Evolutionary conservation across 495 filamentous ascomycete species (phyloP).

Genomic region (Daldinia grandis): DNA sequence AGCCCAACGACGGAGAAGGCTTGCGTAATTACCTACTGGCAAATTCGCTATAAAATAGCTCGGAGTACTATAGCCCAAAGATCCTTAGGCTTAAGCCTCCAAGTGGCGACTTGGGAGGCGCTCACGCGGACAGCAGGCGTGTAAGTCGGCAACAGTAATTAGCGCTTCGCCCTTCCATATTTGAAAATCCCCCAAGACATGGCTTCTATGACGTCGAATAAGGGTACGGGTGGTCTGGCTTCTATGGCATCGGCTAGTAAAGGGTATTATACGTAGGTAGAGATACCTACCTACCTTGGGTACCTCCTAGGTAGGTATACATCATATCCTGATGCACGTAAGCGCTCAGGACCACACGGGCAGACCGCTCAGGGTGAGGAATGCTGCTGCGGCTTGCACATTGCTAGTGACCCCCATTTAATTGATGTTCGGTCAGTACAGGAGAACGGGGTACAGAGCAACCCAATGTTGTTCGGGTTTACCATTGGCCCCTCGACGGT

Average conservation of each 20-base stretch:
- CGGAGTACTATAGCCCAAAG: not conserved
- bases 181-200: not conserved
- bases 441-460: not conserved
- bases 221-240: not conserved
- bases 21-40: not conserved
- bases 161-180: not conserved
- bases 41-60: not conserved
- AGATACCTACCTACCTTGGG: too few relatives aligned
- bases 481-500: not conserved
- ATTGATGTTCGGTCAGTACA: not conserved
- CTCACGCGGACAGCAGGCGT: not conserved
- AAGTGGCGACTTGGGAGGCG: not conserved
- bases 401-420: not conserved
- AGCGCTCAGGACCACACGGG: not conserved
- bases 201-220: not conserved
- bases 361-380: not conserved
- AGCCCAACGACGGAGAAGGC: not conserved
- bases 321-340: constrained; percentile 1
- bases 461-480: not conserved
- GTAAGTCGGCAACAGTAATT: not conserved
- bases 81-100: not conserved
- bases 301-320: too few relatives aligned
- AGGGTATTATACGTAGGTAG: not conserved
- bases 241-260: not conserved
- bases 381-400: not conserved